phyloP scores from a whole-genome alignment of 2,329 filamentous ascomycete species.

The Apiospora koreana region DNA sequence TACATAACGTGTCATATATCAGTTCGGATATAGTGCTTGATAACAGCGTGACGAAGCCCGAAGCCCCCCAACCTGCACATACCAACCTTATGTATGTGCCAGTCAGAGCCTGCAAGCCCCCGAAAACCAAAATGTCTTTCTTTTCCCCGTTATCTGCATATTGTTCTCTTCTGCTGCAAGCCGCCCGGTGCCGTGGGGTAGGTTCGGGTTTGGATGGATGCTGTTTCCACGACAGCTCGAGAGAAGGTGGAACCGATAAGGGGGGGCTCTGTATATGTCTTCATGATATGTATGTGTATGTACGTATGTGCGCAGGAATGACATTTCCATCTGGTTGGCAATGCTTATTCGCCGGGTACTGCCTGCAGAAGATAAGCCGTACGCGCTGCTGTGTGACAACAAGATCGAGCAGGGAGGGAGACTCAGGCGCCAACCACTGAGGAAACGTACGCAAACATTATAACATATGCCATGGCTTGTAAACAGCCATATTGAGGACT shows the following conservation, averaged over 20 bases:
- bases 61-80: neutral
- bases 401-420: neutral
- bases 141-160: neutral
- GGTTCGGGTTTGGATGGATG: neutral
- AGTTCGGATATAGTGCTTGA: neutral
- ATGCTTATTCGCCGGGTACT: neutral
- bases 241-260: neutral
- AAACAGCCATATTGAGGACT: neutral
- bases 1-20: neutral
- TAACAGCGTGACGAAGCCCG: neutral
- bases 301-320: neutral
- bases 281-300: neutral
- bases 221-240: neutral
- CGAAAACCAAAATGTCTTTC: neutral
- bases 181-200: neutral
- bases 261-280: neutral
- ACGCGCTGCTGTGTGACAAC: neutral
- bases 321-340: neutral
- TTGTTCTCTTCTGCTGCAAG: neutral
- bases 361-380: neutral
- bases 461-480: neutral
- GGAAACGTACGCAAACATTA: neutral
- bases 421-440: neutral
- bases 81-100: neutral
- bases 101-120: neutral